These are phyloP conservation scores for Megacollybia platyphylla DNA, from an alignment of 1,284 basidiomycete species.

Conservation along the genomic window DNA sequence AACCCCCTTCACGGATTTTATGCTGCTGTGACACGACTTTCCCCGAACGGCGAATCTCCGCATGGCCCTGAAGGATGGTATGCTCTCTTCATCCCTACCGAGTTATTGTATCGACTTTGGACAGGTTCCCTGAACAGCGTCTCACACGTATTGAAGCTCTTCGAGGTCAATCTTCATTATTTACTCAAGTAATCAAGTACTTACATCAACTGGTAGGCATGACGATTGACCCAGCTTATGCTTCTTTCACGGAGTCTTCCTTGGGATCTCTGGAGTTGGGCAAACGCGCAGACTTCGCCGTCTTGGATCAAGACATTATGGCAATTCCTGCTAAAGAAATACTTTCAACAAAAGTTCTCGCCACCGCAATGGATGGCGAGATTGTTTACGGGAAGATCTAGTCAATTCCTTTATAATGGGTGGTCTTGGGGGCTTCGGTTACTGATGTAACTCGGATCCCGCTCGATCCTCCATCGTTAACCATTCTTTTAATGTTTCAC, in stretches of 20 bases:
- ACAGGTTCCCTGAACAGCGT: conserved; percentile 72
- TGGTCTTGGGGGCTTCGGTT: neutral
- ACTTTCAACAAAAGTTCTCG: conserved; percentile 56
- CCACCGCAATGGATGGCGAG: conserved; percentile 72
- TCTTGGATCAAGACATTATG: conserved; percentile 79
- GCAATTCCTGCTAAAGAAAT: conserved; percentile 46
- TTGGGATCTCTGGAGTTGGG: conserved; percentile 66
- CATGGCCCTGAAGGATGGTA: conserved; percentile 78
- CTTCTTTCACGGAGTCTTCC: conserved; percentile 66
- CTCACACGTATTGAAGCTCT: conserved; percentile 65
- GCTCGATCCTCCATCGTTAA: neutral
- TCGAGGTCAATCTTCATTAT: conserved; percentile 27
- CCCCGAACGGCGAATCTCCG: conserved; percentile 63
- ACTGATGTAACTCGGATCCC: neutral
- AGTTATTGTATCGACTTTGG: neutral
- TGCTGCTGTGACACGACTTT: conserved; percentile 72
- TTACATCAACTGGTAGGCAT: conserved; percentile 19
- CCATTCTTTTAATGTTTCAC: neutral
- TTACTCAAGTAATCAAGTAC: neutral
- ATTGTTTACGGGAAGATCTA: conserved; percentile 45
- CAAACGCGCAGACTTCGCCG: conserved; percentile 76
- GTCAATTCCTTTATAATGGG: neutral
- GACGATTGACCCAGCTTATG: conserved; percentile 72
- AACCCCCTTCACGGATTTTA: conserved; percentile 75
- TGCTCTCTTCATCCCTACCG: conserved; percentile 10